Base-by-base conservation (phyloP, 805 yeast species). In the Cyberlindnera veronae region DNA sequence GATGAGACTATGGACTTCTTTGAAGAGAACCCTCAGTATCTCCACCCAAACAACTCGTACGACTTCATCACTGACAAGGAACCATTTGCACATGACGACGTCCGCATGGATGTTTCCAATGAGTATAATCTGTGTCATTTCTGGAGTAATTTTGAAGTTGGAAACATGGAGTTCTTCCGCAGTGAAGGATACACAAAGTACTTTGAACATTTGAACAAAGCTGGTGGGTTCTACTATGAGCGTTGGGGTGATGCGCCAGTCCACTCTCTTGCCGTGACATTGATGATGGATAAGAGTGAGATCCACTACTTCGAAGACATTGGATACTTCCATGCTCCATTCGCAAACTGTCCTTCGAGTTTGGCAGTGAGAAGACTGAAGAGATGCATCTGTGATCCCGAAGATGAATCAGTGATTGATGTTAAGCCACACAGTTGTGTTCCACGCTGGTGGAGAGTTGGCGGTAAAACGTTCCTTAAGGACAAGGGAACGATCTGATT, bases 171-270 rank as follows among this genome's bases (percentile, higher is more conserved):
- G 45, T 79, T 86, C 61, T 86, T 80, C 69, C 70, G 90, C 58
- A 68, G 81, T 26, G 74, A 82, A 32, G 74, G 72, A 22, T 86
- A 86, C 61, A 56, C 64, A 32, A 69, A 67, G 39, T 84, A 71
- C 58, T 86, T 85, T 57, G 73, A 81, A 20, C 67, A 66, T 58
- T 68, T 86, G 46, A 87, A 85, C 59, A 53, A 69, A 22, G 68
- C 76, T 15, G 90, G 88, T 34, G 93, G 93, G 5, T 85, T 86
- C 57, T 83, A 83, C 60, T 82, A 84, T 41, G 96, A 88, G 62
- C 66, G 96, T 43, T 89, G 96, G 96, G 96, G 96, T 13, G 96
- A 89, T 64, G 96, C 96, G 0, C 96, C 96, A 0, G 85, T 88
- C 13, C 96, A 88, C 59, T 69, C 91, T 0, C 67, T 87, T 21